Conservation (phyloP, 768 basidiomycete species). For the Artomyces pyxidatus region DNA sequence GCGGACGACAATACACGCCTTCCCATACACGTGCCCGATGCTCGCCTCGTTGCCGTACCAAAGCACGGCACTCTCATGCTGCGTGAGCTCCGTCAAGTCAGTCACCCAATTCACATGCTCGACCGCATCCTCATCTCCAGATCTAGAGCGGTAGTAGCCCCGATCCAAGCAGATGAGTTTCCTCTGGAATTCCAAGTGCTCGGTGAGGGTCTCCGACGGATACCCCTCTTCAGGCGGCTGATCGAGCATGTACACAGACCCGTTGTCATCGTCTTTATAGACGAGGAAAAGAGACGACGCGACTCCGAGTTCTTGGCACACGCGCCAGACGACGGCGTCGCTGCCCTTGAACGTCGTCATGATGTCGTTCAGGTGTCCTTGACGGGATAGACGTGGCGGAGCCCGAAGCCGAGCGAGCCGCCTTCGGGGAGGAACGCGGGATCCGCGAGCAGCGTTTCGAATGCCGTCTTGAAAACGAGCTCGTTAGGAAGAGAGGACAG, state of each 20-base stretch:
- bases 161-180: background rate
- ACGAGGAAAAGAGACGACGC: background rate
- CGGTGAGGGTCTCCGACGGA: background rate
- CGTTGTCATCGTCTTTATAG: background rate
- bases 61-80: background rate
- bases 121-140: background rate
- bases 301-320: background rate
- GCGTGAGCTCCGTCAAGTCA: background rate
- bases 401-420: slow-evolving; percentile 1
- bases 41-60: background rate
- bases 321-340: background rate
- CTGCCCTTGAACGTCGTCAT: slow-evolving; percentile 1
- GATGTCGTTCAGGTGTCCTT: background rate
- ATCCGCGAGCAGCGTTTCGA: slow-evolving; percentile 1
- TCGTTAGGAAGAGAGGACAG: background rate
- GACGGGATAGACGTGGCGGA: slow-evolving; percentile 2
- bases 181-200: background rate
- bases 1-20: slow-evolving; percentile 2
- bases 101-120: slow-evolving; percentile 2
- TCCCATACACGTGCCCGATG: background rate
- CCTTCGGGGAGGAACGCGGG: slow-evolving; percentile 1
- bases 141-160: background rate
- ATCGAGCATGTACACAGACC: background rate
- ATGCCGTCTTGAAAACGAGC: background rate
- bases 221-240: background rate